These are phyloP conservation scores for Hemileccinum rubropunctum DNA, from an alignment of 768 basidiomycete genomes.

Conservation along the genomic window DNA sequence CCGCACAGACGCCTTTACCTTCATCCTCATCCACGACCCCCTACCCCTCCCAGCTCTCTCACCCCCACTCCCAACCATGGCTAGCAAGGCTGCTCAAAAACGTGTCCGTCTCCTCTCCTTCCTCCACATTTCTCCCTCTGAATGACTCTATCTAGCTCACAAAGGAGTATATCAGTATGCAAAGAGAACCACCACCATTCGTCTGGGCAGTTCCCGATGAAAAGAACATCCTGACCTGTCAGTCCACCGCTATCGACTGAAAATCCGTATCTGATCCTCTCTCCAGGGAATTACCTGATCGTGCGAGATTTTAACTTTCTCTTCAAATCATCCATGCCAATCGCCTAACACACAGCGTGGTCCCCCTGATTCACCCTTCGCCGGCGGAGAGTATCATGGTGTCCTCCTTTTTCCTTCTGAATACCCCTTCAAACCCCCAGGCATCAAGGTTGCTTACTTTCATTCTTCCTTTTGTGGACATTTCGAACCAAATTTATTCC, in stretches of 20 bases:
- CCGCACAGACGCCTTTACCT: slow-evolving; percentile 24
- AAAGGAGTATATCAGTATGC: slow-evolving; percentile 92
- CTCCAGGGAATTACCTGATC: slow-evolving; percentile 90
- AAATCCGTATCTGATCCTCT: slow-evolving; percentile 9
- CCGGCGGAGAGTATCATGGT: slow-evolving; percentile 93
- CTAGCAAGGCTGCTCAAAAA: slow-evolving; percentile 84
- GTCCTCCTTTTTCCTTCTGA: slow-evolving; percentile 89
- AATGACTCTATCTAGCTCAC: slow-evolving; percentile 47
- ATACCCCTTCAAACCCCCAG: slow-evolving; percentile 96
- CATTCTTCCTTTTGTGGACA: slow-evolving; percentile 2
- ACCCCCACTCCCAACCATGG: slow-evolving; percentile 45
- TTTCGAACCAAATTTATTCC: slow-evolving; percentile 3
- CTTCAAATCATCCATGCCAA: slow-evolving; percentile 4
- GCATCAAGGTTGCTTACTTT: slow-evolving; percentile 74
- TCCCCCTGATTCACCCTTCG: slow-evolving; percentile 88
- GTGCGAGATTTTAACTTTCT: slow-evolving; percentile 42
- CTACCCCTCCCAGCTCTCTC: background rate
- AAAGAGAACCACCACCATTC: slow-evolving; percentile 91
- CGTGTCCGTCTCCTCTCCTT: slow-evolving; percentile 48
- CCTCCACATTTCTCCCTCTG: slow-evolving; percentile 2
- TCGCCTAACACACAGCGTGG: slow-evolving; percentile 59
- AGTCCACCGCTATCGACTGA: slow-evolving; percentile 32
- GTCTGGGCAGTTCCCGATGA: slow-evolving; percentile 95
- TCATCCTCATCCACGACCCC: slow-evolving; percentile 21
- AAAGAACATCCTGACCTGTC: slow-evolving; percentile 95